Conservation (phyloP, 768 basidiomycete genomes). For the Termitomyces sp. region DNA sequence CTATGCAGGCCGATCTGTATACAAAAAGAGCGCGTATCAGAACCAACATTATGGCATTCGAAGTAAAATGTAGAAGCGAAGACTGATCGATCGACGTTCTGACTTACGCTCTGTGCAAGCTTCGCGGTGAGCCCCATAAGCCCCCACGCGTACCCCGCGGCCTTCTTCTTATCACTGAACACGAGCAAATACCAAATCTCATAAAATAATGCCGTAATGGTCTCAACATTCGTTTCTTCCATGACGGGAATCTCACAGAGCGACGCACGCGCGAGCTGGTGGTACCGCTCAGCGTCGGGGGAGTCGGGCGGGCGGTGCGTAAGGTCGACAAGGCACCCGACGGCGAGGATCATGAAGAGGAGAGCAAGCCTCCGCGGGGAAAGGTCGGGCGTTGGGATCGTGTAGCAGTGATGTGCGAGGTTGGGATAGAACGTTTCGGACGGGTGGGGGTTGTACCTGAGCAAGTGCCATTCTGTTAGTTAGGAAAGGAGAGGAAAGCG, state of each 20-base stretch:
- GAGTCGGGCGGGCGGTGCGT: constrained; percentile 40
- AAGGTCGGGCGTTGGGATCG: constrained; percentile 44
- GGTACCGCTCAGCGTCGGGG: constrained; percentile 56
- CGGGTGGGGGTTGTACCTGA: constrained; percentile 62
- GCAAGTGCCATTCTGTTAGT: background rate
- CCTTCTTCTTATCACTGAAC: constrained; percentile 68
- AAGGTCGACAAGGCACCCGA: constrained; percentile 65
- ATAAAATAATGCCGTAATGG: constrained; percentile 56
- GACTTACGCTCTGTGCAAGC: constrained; percentile 60
- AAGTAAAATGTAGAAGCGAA: constrained; percentile 39
- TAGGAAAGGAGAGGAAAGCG: background rate
- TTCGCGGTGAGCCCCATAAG: constrained; percentile 57
- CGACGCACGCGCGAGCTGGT: constrained; percentile 55
- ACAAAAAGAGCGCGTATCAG: background rate
- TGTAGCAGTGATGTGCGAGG: constrained; percentile 63
- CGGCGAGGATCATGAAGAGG: constrained; percentile 66
- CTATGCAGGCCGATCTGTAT: constrained; percentile 23
- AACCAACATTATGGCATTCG: background rate
- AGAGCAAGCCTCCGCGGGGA: constrained; percentile 63
- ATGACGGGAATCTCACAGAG: constrained; percentile 61
- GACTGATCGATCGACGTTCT: constrained; percentile 30
- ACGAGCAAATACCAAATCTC: constrained; percentile 65
- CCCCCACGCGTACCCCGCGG: constrained; percentile 54
- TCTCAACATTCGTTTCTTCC: constrained; percentile 66
- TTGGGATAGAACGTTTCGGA: constrained; percentile 64